Base-by-base conservation (phyloP, 129 eudicot genomes). In the Saussurea involucrata region DNA sequence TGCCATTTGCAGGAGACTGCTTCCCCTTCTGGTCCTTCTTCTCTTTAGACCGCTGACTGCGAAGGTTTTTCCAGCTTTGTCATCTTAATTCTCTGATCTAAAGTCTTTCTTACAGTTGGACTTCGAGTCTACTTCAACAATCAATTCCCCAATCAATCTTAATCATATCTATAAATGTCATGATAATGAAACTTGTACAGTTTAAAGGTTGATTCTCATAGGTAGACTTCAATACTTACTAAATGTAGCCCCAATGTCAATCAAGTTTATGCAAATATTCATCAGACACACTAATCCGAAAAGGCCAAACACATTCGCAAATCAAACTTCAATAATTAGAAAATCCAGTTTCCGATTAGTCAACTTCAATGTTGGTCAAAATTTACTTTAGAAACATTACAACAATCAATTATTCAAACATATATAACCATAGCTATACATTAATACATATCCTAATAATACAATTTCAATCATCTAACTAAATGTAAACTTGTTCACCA, bases 111-210 rank as follows among this genome's bases (percentile, higher is more conserved):
- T n/a, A n/a, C n/a, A n/a, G n/a, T n/a, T n/a, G n/a, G n/a, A n/a
- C n/a, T n/a, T n/a, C n/a, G n/a, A n/a, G n/a, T n/a, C n/a, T n/a
- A n/a, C n/a, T n/a, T n/a, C 58, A 28, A 78, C 69, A 70, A 37
- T n/a, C 18, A 60, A 42, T 27, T 40, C 33, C 34, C 44, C 72
- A 78, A 71, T 63, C 72, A 78, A 71, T n/a, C 34, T 42, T 57
- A 61, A 61, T 32, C 42, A 20, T 24, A 63, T 25, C 64, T 22
- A 70, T 8, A 63, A 15, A 40, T 44, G 21, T 71, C 66, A 40
- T 15, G 49, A 42, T 0, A 29, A 31, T n/a, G 18, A 7, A 28
- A 63, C 24, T 71, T 20, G 24, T 27, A 63, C 44, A 22, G 29
- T 44, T 9, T 12, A 63, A 31, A 32, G 66, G 70, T 17, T 8